These are phyloP conservation scores for Pontederia crassipes DNA, from an alignment of 176 grass and related monocot genomes.

Conservation along the genomic window DNA sequence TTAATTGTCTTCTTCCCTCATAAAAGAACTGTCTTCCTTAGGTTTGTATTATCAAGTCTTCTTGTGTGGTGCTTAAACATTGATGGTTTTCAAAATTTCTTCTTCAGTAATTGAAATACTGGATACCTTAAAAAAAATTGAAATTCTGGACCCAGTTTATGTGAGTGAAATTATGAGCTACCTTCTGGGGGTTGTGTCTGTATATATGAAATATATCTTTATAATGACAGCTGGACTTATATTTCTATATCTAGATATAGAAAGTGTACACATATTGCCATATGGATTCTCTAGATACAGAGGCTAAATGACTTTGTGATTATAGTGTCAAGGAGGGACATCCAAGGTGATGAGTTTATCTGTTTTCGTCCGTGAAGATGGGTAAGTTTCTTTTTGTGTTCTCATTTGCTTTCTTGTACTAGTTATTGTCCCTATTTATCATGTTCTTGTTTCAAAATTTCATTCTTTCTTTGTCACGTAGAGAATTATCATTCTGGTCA, in stretches of 20 bases:
- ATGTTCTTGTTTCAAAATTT: slow-evolving; percentile 3
- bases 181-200: background rate
- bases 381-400: slow-evolving; percentile 22
- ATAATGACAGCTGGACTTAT: background rate
- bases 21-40: no score
- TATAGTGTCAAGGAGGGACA: slow-evolving; percentile 50
- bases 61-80: no score
- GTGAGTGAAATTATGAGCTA: background rate
- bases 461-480: slow-evolving; percentile 30
- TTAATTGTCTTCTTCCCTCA: no score
- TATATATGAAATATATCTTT: background rate
- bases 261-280: background rate
- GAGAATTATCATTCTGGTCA: slow-evolving; percentile 37
- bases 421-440: background rate
- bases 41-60: no score
- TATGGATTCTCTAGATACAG: slow-evolving; percentile 7
- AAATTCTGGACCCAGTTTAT: background rate
- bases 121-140: background rate
- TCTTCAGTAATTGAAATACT: background rate
- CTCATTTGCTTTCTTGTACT: background rate
- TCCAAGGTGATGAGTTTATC: slow-evolving; percentile 37
- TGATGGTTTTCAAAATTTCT: no score
- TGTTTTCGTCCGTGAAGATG: slow-evolving; percentile 28
- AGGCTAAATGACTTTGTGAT: slow-evolving; percentile 3
- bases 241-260: slow-evolving; percentile 1